Base-by-base conservation (phyloP, 805 yeast genomes). In the Millerago galiae region DNA sequence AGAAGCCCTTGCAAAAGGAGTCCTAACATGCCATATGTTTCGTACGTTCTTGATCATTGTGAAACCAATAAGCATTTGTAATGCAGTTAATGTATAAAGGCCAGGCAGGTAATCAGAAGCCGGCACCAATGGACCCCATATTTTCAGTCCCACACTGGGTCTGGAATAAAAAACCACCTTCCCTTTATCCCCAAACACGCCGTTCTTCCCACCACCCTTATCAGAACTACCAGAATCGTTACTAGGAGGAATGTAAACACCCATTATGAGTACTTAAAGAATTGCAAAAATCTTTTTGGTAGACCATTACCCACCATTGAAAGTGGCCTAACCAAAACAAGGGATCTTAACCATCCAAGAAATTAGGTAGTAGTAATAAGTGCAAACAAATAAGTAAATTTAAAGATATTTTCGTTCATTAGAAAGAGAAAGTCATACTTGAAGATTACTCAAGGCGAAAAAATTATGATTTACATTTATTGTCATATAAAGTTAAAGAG, bases 91-190 rank as follows among this genome's bases (percentile, higher is more conserved):
- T 0, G 74, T 52, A 52, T 72, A 73, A 2, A 82, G 55, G 2
- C 83, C 85, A 3, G 67, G 59, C 27, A 63, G 56, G 55, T 80
- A 77, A 48, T 83, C 90, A 8, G 83, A 71, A 1, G 89, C 84
- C 2, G 91, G 91, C 1, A 79, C 81, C 17, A 83, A 56, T 0
- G 88, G 88, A 1, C 89, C 85, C 81, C 86, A 79, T 28, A 79
- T 51, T 47, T 65, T 63, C 40, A 81, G 65, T 0, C 86, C 87
- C 17, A 79, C 56, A 40, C 77, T 74, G 2, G 89, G 89, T 46
- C 74, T 61, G 35, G 68, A 61, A 40, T 61, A 46, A 35, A 54
- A 53, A 8, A 24, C 25, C 15, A 42, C 18, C 16, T 27, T 41
- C 12, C 32, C 25, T 5, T 16, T 21, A 17, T 34, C 43, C 9